A percentile compares a stretch with the other conserved stretches of the same genome.
These are phyloP conservation scores for Saxispiralis lemnorum DNA, from an alignment of 495 filamentous ascomycete genomes.

Conservation along the genomic window DNA sequence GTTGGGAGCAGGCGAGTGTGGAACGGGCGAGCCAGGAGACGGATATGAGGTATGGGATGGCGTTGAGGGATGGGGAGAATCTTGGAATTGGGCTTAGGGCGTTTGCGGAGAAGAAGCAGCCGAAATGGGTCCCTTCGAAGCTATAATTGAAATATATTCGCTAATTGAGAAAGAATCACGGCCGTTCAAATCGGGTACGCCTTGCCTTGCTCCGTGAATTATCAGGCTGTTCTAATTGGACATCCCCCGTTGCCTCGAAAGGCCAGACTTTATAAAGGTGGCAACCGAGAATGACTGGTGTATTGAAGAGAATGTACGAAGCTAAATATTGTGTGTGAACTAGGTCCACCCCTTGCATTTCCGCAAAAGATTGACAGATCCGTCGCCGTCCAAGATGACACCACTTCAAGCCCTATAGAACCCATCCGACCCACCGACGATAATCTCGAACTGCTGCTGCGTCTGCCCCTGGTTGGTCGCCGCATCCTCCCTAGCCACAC, in stretches of 20 bases:
- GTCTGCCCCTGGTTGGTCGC: slow-evolving; percentile 13
- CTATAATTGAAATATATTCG: slow-evolving; percentile 27
- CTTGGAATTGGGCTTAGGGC: slow-evolving; percentile 59
- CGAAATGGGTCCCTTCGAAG: slow-evolving; percentile 57
- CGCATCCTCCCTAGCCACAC: slow-evolving; percentile 1
- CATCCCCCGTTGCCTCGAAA: no score
- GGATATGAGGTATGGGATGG: slow-evolving; percentile 38
- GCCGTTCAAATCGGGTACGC: no score
- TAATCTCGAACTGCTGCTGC: slow-evolving; percentile 14
- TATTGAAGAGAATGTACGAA: no score
- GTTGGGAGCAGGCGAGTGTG: slow-evolving; percentile 49
- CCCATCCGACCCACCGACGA: slow-evolving; percentile 16
- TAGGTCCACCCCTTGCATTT: no score
- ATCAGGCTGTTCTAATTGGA: no score
- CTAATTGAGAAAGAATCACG: no score
- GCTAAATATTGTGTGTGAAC: no score
- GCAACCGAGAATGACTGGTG: no score
- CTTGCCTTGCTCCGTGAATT: no score
- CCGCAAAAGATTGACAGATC: no score
- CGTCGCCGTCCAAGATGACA: no score
- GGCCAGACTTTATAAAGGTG: no score
- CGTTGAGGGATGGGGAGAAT: slow-evolving; percentile 50
- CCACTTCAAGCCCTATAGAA: slow-evolving; percentile 1
- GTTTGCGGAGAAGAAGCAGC: slow-evolving; percentile 65
- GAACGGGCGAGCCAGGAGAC: slow-evolving; percentile 44